A percentile compares a stretch with the other conserved stretches of the same genome.
Conservation (phyloP, 495 filamentous ascomycete genomes). For the Neurospora sp. region DNA sequence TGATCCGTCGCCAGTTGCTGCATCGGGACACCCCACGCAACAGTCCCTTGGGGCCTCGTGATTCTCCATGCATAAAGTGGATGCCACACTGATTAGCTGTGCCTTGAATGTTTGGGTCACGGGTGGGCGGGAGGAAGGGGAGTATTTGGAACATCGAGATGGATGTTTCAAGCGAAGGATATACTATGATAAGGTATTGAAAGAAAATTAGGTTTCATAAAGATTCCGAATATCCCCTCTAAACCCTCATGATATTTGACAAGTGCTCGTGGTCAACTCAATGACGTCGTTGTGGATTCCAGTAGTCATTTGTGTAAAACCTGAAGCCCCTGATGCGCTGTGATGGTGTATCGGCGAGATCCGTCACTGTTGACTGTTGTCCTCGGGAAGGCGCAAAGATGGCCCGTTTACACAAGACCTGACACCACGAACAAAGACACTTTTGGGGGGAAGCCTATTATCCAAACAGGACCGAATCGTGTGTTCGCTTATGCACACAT, state of each 20-base stretch:
- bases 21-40: background rate
- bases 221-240: too few relatives aligned
- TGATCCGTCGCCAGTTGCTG: background rate
- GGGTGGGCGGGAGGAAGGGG: background rate
- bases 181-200: background rate
- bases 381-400: background rate
- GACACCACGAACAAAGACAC: background rate
- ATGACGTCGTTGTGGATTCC: background rate
- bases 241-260: background rate
- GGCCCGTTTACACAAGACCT: background rate
- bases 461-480: background rate
- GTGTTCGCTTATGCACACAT: background rate
- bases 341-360: background rate
- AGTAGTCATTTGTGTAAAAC: background rate
- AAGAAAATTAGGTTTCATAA: too few relatives aligned
- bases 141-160: background rate
- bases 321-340: background rate
- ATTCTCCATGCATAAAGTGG: background rate
- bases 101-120: background rate
- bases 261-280: background rate
- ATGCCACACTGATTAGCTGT: background rate
- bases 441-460: background rate
- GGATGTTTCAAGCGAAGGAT: background rate
- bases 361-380: background rate
- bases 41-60: background rate